Base-by-base conservation (phyloP, 805 yeast genomes). In the Jamesozyma gamospora region DNA sequence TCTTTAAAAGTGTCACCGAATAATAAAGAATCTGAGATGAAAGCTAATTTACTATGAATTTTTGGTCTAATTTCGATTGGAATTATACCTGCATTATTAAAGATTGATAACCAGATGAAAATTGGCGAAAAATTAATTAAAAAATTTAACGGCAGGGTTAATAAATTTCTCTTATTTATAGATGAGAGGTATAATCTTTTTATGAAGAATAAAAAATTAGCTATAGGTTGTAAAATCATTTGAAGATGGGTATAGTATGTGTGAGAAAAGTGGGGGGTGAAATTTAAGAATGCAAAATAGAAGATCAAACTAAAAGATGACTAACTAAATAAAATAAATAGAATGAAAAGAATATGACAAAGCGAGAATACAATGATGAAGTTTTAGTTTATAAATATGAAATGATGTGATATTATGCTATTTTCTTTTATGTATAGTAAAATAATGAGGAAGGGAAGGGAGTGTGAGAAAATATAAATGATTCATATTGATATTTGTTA, bases 1-100 rank as follows among this genome's bases (percentile, higher is more conserved):
- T 60, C 53, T 48, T 56, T 37, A 49, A 55, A 57, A 29, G 41
- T 47, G 41, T 58, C 65, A 21, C 64, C 58, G 41, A 56, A 51
- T 36, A 59, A 32, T 32, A 52, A 55, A 17, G 46, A 41, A 38
- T 58, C 60, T 14, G 51, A 40, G 28, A 56, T 50, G 28, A 63
- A 59, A 66, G 85, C 47, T 60, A 47, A 37, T 64, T 69, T 63
- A 34, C 73, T 74, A 50, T 70, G 69, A 44, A 76, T 74, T 10
- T 50, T 41, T 0, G 84, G 85, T 43, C 84, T 63, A 46, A 69
- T 64, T 4, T 58, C 59, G 21, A 62, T 66, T 8, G 86, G 83
- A 30, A 75, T 74, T 2, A 63, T 30, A 2, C 75, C 76, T 1
- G 83, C 82, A 49, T 76, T 68, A 53, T 75, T 72, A 60, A 77